Evolutionary conservation across 2,329 filamentous ascomycete genomes (phyloP), one percentile per base, ranked within the genome.

Genomic region (Fusarium sp.): DNA sequence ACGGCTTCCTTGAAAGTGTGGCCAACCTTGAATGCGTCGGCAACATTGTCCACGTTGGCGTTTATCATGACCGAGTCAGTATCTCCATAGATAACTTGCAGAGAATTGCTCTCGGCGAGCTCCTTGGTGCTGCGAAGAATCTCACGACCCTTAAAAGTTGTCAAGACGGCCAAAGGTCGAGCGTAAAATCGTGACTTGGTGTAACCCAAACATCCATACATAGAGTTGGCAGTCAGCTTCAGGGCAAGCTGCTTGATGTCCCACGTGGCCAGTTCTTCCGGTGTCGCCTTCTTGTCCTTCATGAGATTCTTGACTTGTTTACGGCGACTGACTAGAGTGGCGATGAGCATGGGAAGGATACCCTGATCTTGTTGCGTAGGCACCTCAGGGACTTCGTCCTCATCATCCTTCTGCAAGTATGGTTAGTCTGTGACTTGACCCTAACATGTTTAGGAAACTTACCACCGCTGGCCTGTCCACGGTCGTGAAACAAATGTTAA

Each of bases 11-110:
- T 98, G 85, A 99, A 98, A 67, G 98, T 93, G 44, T 93, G 90
- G 58, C 96, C 96, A 51, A 99, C 92, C 76, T 92, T 94, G 73
- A 97, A 83, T 3, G 96, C 96, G 74, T 97, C 94, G 32, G 92
- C 89, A 30, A 98, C 92, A 70, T 92, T 97, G 79, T 97, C 93
- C 56, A 96, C 94, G 75, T 98, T 98, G 67, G 96, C 97, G 76
- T 99, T 99, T 83, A 99, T 98, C 96, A 99, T 99, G 81, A 99
- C 96, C 10, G 96, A 99, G 80, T 99, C 96, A 14, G 96, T 99
- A 80, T 99, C 96, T 82, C 96, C 96, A 74, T 99, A 99, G 67
- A 99, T 98, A 78, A 99, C 96, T 75, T 96, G 92, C 30, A 99
- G 86, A 62, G 94, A 90, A 71, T 92, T 94, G 74, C 89, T 92